Evolutionary conservation across 345 rosid species (phyloP).

Genomic region (Odontarrhena argentea): DNA sequence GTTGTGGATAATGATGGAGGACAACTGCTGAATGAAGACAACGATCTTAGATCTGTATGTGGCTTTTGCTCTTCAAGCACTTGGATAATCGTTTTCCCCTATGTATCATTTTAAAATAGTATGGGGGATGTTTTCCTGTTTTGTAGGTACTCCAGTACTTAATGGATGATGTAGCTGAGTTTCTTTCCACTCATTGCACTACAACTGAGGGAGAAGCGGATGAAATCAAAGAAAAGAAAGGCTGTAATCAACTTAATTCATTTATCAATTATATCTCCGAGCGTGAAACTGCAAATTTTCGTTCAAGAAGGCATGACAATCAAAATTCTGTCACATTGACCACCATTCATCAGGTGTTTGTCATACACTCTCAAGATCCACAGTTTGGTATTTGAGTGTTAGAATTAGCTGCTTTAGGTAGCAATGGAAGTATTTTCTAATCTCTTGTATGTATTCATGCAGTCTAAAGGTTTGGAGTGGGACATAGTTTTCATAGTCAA

Average conservation of each 20-base stretch:
- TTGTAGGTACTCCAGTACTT: slow-evolving; percentile 85
- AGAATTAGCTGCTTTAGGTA: slow-evolving; percentile 25
- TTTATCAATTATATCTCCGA: slow-evolving; percentile 65
- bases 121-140: slow-evolving; percentile 27
- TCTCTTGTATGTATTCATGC: slow-evolving; percentile 42
- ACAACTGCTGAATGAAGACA: slow-evolving; percentile 88
- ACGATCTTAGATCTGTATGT: slow-evolving; percentile 92
- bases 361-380: slow-evolving; percentile 17
- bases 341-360: slow-evolving; percentile 90
- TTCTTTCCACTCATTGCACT: slow-evolving; percentile 55
- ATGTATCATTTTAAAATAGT: slow-evolving; percentile 17
- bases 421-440: slow-evolving; percentile 23
- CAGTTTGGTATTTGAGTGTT: slow-evolving; percentile 15
- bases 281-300: slow-evolving; percentile 77
- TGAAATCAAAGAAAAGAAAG: slow-evolving; percentile 48
- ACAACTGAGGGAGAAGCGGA: slow-evolving; percentile 45
- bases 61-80: slow-evolving; percentile 30
- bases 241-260: slow-evolving; percentile 59
- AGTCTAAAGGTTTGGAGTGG: slow-evolving; percentile 99
- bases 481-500: slow-evolving; percentile 87
- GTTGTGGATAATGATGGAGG: slow-evolving; percentile 80
- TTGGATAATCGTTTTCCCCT: not conserved
- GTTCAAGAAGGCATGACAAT: slow-evolving; percentile 68
- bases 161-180: slow-evolving; percentile 81
- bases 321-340: slow-evolving; percentile 84